Percentiles rank a stretch among this genome's conserved stretches.
These are phyloP conservation scores for Farysia itapuensis DNA, from an alignment of 1,284 basidiomycete genomes.

Conservation along the genomic window DNA sequence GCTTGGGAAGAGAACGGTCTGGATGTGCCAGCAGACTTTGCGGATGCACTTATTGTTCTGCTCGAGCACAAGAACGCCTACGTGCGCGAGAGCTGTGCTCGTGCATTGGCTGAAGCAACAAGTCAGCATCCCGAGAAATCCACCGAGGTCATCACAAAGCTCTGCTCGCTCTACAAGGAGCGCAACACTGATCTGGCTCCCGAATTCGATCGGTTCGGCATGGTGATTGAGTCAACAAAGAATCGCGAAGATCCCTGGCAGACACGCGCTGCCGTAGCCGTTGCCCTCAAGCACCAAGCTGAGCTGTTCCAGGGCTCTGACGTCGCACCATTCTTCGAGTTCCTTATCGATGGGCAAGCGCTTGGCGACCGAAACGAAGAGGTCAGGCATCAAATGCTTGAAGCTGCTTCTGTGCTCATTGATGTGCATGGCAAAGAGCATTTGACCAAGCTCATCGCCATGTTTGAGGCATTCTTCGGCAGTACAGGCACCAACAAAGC, in stretches of 20 bases:
- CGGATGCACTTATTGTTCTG: slow-evolving; percentile 69
- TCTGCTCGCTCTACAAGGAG: slow-evolving; percentile 78
- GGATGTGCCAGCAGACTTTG: slow-evolving; percentile 77
- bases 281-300: slow-evolving; percentile 72
- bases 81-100: slow-evolving; percentile 75
- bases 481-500: slow-evolving; percentile 46
- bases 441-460: slow-evolving; percentile 75
- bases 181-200: slow-evolving; percentile 79
- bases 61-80: slow-evolving; percentile 79
- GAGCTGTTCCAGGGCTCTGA: slow-evolving; percentile 70
- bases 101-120: slow-evolving; percentile 76
- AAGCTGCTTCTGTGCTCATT: slow-evolving; percentile 78
- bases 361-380: slow-evolving; percentile 82
- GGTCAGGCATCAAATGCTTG: slow-evolving; percentile 83
- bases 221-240: slow-evolving; percentile 87
- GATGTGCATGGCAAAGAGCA: slow-evolving; percentile 78
- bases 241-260: slow-evolving; percentile 91
- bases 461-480: slow-evolving; percentile 81
- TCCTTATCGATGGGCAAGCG: slow-evolving; percentile 80
- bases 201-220: slow-evolving; percentile 67
- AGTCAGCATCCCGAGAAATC: slow-evolving; percentile 75
- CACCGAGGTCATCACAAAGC: slow-evolving; percentile 63
- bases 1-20: slow-evolving; percentile 96
- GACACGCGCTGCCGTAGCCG: slow-evolving; percentile 75
- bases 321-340: slow-evolving; percentile 79